phyloP scores from a whole-genome alignment of 2,329 filamentous ascomycete species.

The Epichloe sp. region DNA sequence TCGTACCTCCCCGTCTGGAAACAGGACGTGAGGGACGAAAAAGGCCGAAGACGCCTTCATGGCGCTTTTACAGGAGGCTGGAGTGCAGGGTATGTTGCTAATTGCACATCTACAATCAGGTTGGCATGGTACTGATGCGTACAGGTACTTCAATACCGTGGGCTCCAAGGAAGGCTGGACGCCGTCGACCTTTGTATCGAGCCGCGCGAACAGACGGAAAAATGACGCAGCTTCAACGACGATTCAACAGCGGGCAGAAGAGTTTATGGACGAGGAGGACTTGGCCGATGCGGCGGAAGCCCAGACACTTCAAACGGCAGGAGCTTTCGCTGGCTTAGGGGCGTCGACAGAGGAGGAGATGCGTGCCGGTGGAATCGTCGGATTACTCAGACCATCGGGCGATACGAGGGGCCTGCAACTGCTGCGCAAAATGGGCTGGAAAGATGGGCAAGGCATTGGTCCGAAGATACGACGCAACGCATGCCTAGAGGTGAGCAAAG shows the following conservation, averaged over 20 bases:
- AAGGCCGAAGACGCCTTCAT: slow-evolving; percentile 78
- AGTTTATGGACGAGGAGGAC: slow-evolving; percentile 98
- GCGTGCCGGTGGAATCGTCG: slow-evolving; percentile 45
- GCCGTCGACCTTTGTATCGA: slow-evolving; percentile 83
- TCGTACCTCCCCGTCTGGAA: slow-evolving; percentile 95
- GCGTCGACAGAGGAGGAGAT: slow-evolving; percentile 42
- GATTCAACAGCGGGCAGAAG: slow-evolving; percentile 57
- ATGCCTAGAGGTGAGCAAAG: slow-evolving; percentile 39
- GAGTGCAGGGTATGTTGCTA: slow-evolving; percentile 67
- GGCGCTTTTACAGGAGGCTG: slow-evolving; percentile 95
- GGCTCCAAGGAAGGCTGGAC: slow-evolving; percentile 98
- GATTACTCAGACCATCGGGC: slow-evolving; percentile 57
- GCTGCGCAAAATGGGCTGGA: slow-evolving; percentile 90
- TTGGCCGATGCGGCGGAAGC: slow-evolving; percentile 74
- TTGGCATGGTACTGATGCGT: not conserved
- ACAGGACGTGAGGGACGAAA: slow-evolving; percentile 90
- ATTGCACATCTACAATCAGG: not conserved
- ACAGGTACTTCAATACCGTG: slow-evolving; percentile 91
- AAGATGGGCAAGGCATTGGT: slow-evolving; percentile 82
- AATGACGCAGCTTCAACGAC: slow-evolving; percentile 34
- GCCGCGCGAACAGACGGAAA: slow-evolving; percentile 64
- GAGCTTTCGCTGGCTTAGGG: slow-evolving; percentile 65
- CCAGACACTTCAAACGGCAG: slow-evolving; percentile 57
- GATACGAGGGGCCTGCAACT: slow-evolving; percentile 82
- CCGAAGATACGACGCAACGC: slow-evolving; percentile 70